Evolutionary conservation across 176 grass and related monocot species (phyloP).

Genomic region (Carex cristatella): DNA sequence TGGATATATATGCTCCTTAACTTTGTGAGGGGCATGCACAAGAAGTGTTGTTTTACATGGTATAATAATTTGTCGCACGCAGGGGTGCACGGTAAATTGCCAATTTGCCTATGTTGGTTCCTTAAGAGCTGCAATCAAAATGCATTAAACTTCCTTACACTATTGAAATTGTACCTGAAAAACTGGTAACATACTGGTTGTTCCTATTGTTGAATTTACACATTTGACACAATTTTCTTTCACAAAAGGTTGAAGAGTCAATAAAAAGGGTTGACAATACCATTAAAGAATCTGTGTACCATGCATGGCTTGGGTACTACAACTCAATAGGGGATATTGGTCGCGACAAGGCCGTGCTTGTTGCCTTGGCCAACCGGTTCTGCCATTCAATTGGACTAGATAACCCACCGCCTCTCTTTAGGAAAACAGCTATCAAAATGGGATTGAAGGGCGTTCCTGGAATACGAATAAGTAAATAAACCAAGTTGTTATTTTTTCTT

Average conservation of each 20-base stretch:
- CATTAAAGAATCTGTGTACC: conserved; percentile 88
- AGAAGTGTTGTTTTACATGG: neutral
- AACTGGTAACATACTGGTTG: neutral
- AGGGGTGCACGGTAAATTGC: neutral
- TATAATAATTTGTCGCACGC: neutral
- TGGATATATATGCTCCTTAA: neutral
- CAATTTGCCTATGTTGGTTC: neutral
- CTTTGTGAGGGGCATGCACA: neutral
- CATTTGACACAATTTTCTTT: conserved; percentile 5
- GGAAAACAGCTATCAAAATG: conserved; percentile 86
- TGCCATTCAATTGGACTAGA: conserved; percentile 61
- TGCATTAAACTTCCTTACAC: neutral
- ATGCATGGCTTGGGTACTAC: conserved; percentile 86
- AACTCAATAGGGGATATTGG: conserved; percentile 62
- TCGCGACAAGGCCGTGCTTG: conserved; percentile 67
- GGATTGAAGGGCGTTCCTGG: conserved; percentile 79
- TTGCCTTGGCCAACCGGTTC: conserved; percentile 68
- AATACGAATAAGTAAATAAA: conserved; percentile 72
- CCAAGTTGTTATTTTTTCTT: neutral
- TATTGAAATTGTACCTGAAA: neutral
- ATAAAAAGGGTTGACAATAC: conserved; percentile 69
- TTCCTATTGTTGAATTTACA: neutral
- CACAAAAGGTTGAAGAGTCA: conserved; percentile 62
- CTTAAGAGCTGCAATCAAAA: neutral
- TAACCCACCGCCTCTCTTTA: conserved; percentile 58